Evolutionary conservation across 108 stramenopile genomes (phyloP).

Genomic region (Skeletonema tropicum): DNA sequence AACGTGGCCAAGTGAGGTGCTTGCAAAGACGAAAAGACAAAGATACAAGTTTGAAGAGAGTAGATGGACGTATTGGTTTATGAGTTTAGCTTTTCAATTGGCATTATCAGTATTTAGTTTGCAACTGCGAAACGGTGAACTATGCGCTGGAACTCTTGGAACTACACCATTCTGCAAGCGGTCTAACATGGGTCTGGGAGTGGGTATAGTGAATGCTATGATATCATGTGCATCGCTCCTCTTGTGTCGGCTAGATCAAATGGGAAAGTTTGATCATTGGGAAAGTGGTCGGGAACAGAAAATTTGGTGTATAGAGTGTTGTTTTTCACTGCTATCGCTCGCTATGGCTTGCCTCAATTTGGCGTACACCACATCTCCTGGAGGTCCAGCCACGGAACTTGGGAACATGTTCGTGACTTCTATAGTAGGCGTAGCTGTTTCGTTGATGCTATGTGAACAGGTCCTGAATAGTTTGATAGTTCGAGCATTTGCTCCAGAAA

Average conservation of each 20-base stretch:
- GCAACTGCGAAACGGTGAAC: neutral
- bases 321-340: constrained; percentile 18
- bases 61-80: constrained; percentile 35
- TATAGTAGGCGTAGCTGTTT: constrained; percentile 23
- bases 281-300: neutral
- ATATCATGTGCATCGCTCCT: constrained; percentile 21
- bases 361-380: constrained; percentile 23
- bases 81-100: constrained; percentile 25
- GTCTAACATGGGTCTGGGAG: constrained; percentile 18
- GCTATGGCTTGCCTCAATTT: constrained; percentile 24
- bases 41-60: constrained; percentile 15
- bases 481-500: neutral
- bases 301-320: constrained; percentile 13
- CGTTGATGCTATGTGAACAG: constrained; percentile 23
- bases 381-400: constrained; percentile 28
- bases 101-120: constrained; percentile 33
- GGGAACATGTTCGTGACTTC: constrained; percentile 29
- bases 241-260: constrained; percentile 23
- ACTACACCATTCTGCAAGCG: constrained; percentile 33
- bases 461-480: constrained; percentile 10
- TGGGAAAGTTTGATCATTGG: constrained; percentile 26
- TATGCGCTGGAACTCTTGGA: constrained; percentile 15
- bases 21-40: neutral
- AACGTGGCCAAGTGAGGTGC: neutral
- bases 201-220: constrained; percentile 17